Evolutionary conservation across 352 stramenopile genomes (phyloP).

Genomic region (Globisporangium cystogenes): DNA sequence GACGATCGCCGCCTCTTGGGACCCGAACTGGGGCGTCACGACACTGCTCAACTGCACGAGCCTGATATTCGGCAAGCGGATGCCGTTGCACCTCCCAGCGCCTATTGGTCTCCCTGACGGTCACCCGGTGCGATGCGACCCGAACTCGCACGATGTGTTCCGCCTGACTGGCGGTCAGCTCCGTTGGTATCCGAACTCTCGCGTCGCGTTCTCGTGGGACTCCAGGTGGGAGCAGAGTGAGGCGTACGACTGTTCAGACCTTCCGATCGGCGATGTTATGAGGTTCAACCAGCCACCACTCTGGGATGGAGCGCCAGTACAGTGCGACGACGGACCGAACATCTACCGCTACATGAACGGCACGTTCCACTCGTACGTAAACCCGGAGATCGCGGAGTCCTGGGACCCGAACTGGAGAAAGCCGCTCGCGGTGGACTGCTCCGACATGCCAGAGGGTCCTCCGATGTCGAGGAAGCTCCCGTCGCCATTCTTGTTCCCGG

Average conservation of each 20-base stretch:
- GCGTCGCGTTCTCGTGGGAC: conserved; percentile 22
- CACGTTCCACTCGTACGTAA: conserved; percentile 6
- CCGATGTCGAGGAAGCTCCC: conserved; percentile 1
- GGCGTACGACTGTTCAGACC: conserved; percentile 14
- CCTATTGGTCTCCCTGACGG: conserved; percentile 4
- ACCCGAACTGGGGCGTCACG: conserved; percentile 6
- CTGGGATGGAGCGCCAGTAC: conserved; percentile 7
- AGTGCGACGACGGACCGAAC: conserved; percentile 6
- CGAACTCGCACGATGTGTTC: conserved; percentile 2
- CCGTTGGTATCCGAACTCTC: conserved; percentile 16
- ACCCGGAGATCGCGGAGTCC: conserved; percentile 2
- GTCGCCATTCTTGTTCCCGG: not conserved
- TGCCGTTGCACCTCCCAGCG: conserved; percentile 7
- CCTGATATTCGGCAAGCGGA: not conserved
- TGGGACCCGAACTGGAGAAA: conserved; percentile 14
- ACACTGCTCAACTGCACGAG: conserved; percentile 13
- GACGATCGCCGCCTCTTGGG: conserved; percentile 17
- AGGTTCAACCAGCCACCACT: conserved; percentile 4
- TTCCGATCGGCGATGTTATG: conserved; percentile 8
- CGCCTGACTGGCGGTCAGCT: conserved; percentile 11
- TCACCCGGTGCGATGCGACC: conserved; percentile 14
- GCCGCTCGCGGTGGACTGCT: conserved; percentile 14
- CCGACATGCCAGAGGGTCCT: conserved; percentile 2
- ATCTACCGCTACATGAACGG: conserved; percentile 11
- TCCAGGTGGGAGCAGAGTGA: conserved; percentile 2